A percentile compares a stretch with the other conserved stretches of the same genome.
Evolutionary conservation across 2,329 filamentous ascomycete genomes (phyloP).

Genomic region (Colletotrichum gloeosporioides): DNA sequence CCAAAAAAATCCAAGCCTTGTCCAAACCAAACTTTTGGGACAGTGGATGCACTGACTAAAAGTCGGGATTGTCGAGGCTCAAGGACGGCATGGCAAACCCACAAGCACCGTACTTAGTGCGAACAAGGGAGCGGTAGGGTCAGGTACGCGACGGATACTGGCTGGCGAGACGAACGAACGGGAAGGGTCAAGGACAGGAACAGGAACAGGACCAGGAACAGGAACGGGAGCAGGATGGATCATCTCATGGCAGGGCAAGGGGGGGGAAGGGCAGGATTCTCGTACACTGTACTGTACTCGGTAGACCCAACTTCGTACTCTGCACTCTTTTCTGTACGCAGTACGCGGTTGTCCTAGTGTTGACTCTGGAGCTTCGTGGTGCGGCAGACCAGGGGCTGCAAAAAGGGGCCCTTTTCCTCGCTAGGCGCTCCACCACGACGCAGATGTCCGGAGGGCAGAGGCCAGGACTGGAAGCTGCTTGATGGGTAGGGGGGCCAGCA

Average conservation of each 20-base stretch:
- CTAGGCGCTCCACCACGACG: conserved; percentile 17
- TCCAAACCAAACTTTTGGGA: conserved; percentile 19
- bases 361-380: conserved; percentile 16
- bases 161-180: background rate
- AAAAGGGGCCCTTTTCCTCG: conserved; percentile 10
- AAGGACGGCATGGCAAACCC: conserved; percentile 21
- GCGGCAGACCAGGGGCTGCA: conserved; percentile 14
- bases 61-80: conserved; percentile 20
- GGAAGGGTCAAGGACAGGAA: background rate
- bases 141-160: background rate
- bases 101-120: conserved; percentile 13
- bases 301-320: background rate
- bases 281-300: background rate
- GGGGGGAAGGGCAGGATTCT: background rate
- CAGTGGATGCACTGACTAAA: conserved; percentile 23
- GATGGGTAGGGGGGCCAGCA: background rate
- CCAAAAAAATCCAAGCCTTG: background rate
- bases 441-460: conserved; percentile 1
- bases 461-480: background rate
- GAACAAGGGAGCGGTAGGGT: background rate
- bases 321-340: background rate
- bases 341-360: background rate
- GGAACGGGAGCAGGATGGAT: background rate
- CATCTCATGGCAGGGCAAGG: background rate
- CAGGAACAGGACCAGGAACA: background rate